phyloP scores from a whole-genome alignment of 768 basidiomycete species.

The Melanogaster broomeanus region DNA sequence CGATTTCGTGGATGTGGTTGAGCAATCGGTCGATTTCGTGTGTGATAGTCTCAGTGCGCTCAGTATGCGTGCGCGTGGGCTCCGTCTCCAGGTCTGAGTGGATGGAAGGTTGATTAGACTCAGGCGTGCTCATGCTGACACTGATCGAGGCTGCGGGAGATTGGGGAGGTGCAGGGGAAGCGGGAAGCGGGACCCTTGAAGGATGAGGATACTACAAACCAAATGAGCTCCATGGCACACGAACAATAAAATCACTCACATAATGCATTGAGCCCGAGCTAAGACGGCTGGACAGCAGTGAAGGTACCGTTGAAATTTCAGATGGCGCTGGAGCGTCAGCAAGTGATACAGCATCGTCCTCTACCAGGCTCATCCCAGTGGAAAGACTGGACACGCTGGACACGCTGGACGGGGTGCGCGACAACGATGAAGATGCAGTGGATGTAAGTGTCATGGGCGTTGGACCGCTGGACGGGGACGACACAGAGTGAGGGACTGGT shows the following conservation, averaged over 20 bases:
- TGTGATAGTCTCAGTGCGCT: conserved; percentile 44
- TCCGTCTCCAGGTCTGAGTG: conserved; percentile 47
- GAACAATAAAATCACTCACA: conserved; percentile 33
- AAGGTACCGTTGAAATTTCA: conserved; percentile 56
- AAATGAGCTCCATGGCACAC: background rate
- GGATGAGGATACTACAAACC: conserved; percentile 32
- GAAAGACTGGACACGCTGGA: conserved; percentile 49
- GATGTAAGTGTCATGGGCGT: conserved; percentile 33
- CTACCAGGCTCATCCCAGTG: conserved; percentile 35
- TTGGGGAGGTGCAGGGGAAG: conserved; percentile 34
- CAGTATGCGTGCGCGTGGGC: conserved; percentile 38
- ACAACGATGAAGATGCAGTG: conserved; percentile 28
- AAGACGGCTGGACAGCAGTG: conserved; percentile 51
- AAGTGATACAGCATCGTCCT: conserved; percentile 27
- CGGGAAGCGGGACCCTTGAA: conserved; percentile 27
- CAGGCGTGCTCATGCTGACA: conserved; percentile 52
- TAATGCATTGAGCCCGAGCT: conserved; percentile 27
- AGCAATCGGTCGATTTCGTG: conserved; percentile 54
- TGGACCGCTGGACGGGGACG: conserved; percentile 36
- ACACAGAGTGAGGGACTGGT: conserved; percentile 15
- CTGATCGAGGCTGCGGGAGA: conserved; percentile 46
- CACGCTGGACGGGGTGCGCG: conserved; percentile 40
- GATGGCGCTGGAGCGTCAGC: conserved; percentile 17
- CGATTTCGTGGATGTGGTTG: conserved; percentile 61
- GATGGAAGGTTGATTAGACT: conserved; percentile 49